Percentiles rank a stretch among this genome's conserved stretches.
Conservation (phyloP, 441 rosid genomes). For the Raphanus hybrid region DNA sequence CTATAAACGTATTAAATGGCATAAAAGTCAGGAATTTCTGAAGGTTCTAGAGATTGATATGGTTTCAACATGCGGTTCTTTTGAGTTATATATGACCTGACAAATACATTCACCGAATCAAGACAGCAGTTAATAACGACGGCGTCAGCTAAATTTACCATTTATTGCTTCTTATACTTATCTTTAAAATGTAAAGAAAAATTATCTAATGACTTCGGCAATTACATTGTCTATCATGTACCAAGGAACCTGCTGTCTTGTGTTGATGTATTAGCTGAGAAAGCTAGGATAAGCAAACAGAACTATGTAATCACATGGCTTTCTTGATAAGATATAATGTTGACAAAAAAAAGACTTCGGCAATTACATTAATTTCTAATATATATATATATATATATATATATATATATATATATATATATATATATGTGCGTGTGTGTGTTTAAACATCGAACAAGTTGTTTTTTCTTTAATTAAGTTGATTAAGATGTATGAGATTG, state of each 20-base stretch:
- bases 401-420: too few species aligned
- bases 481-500: constrained; percentile 19
- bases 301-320: too few species aligned
- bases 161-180: constrained; percentile 16
- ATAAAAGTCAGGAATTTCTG: not conserved
- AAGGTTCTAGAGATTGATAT: not conserved
- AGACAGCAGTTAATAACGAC: constrained; percentile 10
- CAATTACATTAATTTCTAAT: too few species aligned
- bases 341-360: too few species aligned
- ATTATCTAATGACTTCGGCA: too few species aligned
- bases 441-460: constrained; percentile 22
- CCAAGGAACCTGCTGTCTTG: too few species aligned
- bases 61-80: constrained; percentile 10
- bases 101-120: constrained; percentile 6
- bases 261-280: too few species aligned
- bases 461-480: not conserved
- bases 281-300: too few species aligned
- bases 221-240: too few species aligned
- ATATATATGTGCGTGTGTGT: too few species aligned
- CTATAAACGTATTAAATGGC: not conserved
- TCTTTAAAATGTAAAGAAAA: constrained; percentile 2
- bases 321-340: too few species aligned
- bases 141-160: constrained; percentile 3
- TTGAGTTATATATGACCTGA: not conserved
- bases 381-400: too few species aligned